Conservation (phyloP, 78 protist species). For the Cavenderia fasciculata region DNA sequence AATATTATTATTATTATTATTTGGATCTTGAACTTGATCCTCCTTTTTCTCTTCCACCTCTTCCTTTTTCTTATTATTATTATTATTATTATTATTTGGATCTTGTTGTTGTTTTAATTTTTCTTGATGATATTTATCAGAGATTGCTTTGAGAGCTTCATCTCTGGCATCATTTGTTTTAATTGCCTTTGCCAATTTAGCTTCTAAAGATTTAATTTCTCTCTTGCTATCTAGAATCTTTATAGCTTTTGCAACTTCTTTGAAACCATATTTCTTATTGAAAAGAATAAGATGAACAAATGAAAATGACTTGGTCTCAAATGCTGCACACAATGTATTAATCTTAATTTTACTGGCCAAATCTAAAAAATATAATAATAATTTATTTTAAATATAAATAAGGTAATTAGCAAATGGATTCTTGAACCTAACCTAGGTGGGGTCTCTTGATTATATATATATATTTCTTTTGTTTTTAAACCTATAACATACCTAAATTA, state of each 20-base stretch:
- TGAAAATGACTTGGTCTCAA: conserved; percentile 11
- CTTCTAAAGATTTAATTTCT: background rate
- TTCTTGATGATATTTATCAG: conserved; percentile 18
- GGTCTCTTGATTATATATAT: no score
- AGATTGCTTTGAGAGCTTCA: background rate
- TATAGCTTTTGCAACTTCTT: conserved; percentile 54
- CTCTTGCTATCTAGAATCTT: conserved; percentile 55
- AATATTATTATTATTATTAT: conserved; percentile 13
- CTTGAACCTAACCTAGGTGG: no score
- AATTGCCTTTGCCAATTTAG: conserved; percentile 1
- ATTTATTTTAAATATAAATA: no score
- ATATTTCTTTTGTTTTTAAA: background rate
- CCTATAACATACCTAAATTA: background rate
- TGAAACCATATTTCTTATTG: conserved; percentile 55
- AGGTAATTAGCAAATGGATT: no score
- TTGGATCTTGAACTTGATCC: background rate
- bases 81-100: conserved; percentile 6
- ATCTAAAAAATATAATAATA: background rate
- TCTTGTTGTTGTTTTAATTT: background rate
- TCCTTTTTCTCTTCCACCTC: background rate
- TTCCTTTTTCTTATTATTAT: background rate
- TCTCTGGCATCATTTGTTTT: background rate
- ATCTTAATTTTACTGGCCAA: conserved; percentile 34
- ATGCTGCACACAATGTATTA: conserved; percentile 38
- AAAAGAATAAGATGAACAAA: conserved; percentile 39